phyloP scores from a whole-genome alignment of 305 asterid species.

The Salvia sclarea region DNA sequence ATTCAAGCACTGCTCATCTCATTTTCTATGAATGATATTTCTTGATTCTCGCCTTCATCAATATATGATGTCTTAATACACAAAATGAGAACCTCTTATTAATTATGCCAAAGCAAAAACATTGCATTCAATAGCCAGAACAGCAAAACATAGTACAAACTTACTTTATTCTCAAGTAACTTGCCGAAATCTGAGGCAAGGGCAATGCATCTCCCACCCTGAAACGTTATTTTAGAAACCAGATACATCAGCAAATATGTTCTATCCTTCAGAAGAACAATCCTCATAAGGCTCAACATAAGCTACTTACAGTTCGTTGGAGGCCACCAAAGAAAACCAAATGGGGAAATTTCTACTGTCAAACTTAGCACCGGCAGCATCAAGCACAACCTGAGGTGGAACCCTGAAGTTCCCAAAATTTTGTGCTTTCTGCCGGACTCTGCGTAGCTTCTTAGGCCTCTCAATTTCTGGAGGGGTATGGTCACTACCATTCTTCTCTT shows the following conservation, averaged over 20 bases:
- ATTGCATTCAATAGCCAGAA: slow-evolving; percentile 20
- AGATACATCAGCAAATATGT: slow-evolving; percentile 26
- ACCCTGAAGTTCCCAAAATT: slow-evolving; percentile 45
- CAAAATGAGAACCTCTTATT: background rate
- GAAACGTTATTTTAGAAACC: slow-evolving; percentile 37
- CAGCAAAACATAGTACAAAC: slow-evolving; percentile 32
- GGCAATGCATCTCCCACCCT: slow-evolving; percentile 72
- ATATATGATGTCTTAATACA: slow-evolving; percentile 1
- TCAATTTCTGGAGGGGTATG: slow-evolving; percentile 43
- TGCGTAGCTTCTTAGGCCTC: slow-evolving; percentile 58
- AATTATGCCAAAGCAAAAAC: slow-evolving; percentile 5
- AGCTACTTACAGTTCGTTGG: slow-evolving; percentile 62
- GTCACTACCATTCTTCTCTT: slow-evolving; percentile 46
- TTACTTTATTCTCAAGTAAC: slow-evolving; percentile 90
- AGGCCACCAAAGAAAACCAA: slow-evolving; percentile 91
- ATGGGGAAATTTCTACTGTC: slow-evolving; percentile 65
- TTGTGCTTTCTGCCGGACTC: slow-evolving; percentile 41
- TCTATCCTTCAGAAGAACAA: slow-evolving; percentile 10
- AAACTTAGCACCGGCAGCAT: slow-evolving; percentile 50
- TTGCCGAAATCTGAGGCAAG: slow-evolving; percentile 85
- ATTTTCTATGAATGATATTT: slow-evolving; percentile 1
- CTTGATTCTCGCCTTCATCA: background rate
- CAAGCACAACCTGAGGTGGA: slow-evolving; percentile 62
- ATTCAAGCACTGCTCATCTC: slow-evolving; percentile 6
- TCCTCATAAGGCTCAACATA: slow-evolving; percentile 3